Evolutionary conservation across 2,329 filamentous ascomycete species (phyloP).

Genomic region (Diaporthe capsici): DNA sequence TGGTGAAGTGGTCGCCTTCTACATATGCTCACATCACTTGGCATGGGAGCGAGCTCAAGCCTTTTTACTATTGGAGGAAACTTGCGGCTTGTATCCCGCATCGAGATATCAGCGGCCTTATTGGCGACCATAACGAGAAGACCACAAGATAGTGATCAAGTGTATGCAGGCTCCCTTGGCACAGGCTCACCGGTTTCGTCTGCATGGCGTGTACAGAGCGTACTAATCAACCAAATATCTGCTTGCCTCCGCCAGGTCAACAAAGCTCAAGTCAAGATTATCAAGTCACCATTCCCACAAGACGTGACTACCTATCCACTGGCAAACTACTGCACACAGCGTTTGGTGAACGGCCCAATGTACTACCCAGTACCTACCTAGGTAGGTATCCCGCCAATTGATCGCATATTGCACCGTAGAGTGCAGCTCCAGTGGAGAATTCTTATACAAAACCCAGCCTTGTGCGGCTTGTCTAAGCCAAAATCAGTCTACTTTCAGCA

Average conservation of each 20-base stretch:
- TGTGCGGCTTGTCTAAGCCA: neutral
- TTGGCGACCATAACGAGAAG: neutral
- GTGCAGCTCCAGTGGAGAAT: neutral
- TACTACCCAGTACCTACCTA: neutral
- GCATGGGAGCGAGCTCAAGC: neutral
- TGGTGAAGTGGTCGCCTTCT: neutral
- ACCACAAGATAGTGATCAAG: neutral
- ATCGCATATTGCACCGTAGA: no score
- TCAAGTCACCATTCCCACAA: neutral
- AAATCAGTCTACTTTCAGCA: neutral
- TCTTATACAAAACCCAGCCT: neutral
- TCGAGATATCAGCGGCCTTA: neutral
- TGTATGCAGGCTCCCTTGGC: neutral
- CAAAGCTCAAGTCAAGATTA: neutral
- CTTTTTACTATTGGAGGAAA: neutral
- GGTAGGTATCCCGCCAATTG: accelerated
- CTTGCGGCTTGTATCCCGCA: neutral
- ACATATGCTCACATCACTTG: neutral
- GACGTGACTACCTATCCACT: neutral
- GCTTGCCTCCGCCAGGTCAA: neutral
- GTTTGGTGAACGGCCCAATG: neutral
- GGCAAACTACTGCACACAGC: neutral
- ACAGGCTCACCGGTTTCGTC: neutral
- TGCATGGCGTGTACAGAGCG: neutral
- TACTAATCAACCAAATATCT: neutral